phyloP scores from a whole-genome alignment of 2,329 filamentous ascomycete species.

The Phialophora tarda region DNA sequence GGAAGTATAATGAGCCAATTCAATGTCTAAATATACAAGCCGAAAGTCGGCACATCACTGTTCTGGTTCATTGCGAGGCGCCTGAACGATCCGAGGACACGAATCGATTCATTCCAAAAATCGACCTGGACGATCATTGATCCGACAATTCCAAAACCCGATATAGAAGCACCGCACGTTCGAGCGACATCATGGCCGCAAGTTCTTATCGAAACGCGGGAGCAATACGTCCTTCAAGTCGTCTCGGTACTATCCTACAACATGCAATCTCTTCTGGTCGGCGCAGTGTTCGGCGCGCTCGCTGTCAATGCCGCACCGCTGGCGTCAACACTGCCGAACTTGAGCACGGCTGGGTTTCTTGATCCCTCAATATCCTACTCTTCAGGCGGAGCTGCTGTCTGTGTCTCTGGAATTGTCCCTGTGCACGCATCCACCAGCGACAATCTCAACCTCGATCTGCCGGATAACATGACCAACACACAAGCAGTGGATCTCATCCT shows the following conservation, averaged over 20 bases:
- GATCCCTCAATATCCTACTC: constrained; percentile 4
- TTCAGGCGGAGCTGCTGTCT: constrained; percentile 3
- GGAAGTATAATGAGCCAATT: no score
- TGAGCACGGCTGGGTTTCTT: not conserved
- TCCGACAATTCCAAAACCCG: not conserved
- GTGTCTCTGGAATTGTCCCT: constrained; percentile 6
- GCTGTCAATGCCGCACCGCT: not conserved
- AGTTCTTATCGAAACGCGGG: not conserved
- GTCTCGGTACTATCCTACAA: not conserved
- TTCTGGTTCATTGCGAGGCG: not conserved
- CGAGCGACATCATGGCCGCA: not conserved
- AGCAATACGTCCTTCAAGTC: not conserved
- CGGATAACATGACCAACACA: not conserved
- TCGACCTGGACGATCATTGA: not conserved
- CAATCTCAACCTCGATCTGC: not conserved
- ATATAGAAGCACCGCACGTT: not conserved
- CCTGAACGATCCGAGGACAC: not conserved
- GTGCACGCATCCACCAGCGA: not conserved
- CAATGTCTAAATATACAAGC: no score
- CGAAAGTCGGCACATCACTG: not conserved
- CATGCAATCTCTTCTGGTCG: not conserved
- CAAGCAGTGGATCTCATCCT: not conserved
- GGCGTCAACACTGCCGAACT: not conserved
- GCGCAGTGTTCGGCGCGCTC: not conserved
- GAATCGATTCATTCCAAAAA: not conserved